Conservation (phyloP, 345 rosid genomes). For the Tarenaya hassleriana region DNA sequence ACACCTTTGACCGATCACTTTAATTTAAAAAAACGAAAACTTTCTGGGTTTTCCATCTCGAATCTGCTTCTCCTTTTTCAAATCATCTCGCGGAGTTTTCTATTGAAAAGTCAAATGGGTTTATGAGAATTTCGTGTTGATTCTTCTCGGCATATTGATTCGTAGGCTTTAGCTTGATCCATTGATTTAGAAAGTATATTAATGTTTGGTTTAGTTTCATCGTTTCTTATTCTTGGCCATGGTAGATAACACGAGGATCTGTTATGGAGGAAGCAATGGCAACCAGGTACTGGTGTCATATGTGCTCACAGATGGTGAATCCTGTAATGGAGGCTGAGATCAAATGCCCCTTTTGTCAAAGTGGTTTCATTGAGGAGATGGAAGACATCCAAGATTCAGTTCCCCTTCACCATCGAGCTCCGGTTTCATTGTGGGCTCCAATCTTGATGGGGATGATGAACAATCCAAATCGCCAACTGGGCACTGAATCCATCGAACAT, state of each 20-base stretch:
- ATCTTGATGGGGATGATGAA: constrained; percentile 75
- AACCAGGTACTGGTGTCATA: constrained; percentile 35
- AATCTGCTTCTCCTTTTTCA: too few species aligned
- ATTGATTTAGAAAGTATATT: too few species aligned
- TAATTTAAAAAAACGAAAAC: too few species aligned
- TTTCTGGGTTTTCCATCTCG: too few species aligned
- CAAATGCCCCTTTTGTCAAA: constrained; percentile 50
- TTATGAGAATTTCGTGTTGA: too few species aligned
- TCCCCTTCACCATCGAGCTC: constrained; percentile 18
- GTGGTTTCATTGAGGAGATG: constrained; percentile 54
- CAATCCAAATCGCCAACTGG: constrained; percentile 36
- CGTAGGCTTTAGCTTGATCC: too few species aligned
- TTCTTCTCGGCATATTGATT: too few species aligned
- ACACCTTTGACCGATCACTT: too few species aligned
- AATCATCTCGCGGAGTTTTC: too few species aligned
- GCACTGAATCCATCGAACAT: constrained; percentile 33
- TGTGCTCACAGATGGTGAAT: constrained; percentile 45
- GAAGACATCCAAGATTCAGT: constrained; percentile 27
- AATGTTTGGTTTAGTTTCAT: neutral
- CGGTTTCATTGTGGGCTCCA: constrained; percentile 59
- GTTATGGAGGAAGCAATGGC: constrained; percentile 26
- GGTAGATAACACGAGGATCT: constrained; percentile 9
- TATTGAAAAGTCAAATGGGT: too few species aligned
- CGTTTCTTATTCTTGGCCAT: neutral
- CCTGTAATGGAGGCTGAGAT: constrained; percentile 35